Base-by-base conservation (phyloP, 2,329 filamentous ascomycete species). In the Fusarium tuaranense region DNA sequence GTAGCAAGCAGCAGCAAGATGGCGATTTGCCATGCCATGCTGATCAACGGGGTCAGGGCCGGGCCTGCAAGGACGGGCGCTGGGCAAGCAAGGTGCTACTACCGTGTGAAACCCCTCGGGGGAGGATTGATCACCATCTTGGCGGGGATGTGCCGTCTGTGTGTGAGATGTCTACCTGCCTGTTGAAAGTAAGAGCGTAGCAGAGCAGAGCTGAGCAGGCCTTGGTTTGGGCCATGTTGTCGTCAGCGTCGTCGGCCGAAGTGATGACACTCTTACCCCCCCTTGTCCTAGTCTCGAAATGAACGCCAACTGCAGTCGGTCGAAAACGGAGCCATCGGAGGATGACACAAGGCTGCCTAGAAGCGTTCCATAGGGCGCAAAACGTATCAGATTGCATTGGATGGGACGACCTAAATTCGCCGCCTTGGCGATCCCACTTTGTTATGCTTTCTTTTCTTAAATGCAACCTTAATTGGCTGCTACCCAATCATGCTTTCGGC, bases 81-180 rank as follows among this genome's bases (percentile, higher is more conserved):
- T 55, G 48, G 48, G 25, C 16, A 53, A 53, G 48, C n/a, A 36
- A 34, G 7, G 32, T 70, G 46, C 48, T 62, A 32, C 48, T 62
- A 32, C 25, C 44, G 41, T 68, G 63, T 72, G 71, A 68, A 73
- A 74, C 59, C 38, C n/a, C 18, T 46, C n/a, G 32, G 27, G 27
- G 48, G 48, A 55, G 48, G 27, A 65, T 55, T 74, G 71, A 74
- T 73, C 71, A 74, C 48, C 71, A 73, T 65, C 71, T 73, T 73
- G 71, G 71, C 71, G 48, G 48, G 48, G 48, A 68, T 25, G 32
- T 70, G 53, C 53, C 32, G n/a, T 51, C 39, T 62, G 25, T n/a
- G 38, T 53, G 48, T 55, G 48, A 32, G 48, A 55, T 32, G 20
- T 51, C 32, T 51, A 51, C 22, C 22, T 51, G 12, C 46, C 25